Conservation (phyloP, 495 filamentous ascomycete species). For the Echria macrotheca region DNA sequence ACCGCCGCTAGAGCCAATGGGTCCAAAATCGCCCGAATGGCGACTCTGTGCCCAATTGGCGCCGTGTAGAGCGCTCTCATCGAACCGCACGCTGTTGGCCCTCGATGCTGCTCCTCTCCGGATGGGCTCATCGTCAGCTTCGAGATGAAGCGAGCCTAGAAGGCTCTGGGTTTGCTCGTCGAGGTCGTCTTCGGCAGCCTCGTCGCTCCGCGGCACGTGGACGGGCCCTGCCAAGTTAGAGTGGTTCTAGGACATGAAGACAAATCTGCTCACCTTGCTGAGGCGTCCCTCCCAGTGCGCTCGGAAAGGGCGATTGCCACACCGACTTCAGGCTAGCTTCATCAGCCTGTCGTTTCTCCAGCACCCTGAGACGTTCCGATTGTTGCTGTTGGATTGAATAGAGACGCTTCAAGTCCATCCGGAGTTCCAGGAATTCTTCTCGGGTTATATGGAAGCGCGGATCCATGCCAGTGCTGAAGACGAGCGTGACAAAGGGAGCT, state of each 20-base stretch:
- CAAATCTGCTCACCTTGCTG: constrained; percentile 72
- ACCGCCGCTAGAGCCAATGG: constrained; percentile 70
- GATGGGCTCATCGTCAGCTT: constrained; percentile 75
- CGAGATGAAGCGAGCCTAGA: constrained; percentile 66
- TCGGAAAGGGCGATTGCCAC: constrained; percentile 85
- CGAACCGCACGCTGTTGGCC: constrained; percentile 97
- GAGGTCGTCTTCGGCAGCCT: constrained; percentile 56
- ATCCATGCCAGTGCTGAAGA: constrained; percentile 44
- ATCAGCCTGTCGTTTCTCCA: constrained; percentile 76
- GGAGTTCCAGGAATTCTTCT: constrained; percentile 80
- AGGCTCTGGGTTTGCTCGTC: constrained; percentile 72
- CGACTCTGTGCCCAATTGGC: constrained; percentile 73
- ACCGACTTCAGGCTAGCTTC: constrained; percentile 79
- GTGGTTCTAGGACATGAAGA: no score
- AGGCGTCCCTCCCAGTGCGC: constrained; percentile 67
- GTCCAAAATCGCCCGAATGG: constrained; percentile 72
- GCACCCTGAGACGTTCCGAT: constrained; percentile 66
- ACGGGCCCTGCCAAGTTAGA: constrained; percentile 54
- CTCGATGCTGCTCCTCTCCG: constrained; percentile 79
- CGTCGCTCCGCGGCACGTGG: constrained; percentile 65
- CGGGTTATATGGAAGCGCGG: constrained; percentile 44
- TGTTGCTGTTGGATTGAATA: constrained; percentile 74
- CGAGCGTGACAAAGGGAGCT: no score
- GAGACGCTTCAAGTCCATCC: constrained; percentile 80
- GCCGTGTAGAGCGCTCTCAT: constrained; percentile 90